Percentiles rank a stretch among this genome's conserved stretches.
Evolutionary conservation across 192 early-diverging fungal genomes (phyloP).

Genomic region (Irineochytrium annulatum): DNA sequence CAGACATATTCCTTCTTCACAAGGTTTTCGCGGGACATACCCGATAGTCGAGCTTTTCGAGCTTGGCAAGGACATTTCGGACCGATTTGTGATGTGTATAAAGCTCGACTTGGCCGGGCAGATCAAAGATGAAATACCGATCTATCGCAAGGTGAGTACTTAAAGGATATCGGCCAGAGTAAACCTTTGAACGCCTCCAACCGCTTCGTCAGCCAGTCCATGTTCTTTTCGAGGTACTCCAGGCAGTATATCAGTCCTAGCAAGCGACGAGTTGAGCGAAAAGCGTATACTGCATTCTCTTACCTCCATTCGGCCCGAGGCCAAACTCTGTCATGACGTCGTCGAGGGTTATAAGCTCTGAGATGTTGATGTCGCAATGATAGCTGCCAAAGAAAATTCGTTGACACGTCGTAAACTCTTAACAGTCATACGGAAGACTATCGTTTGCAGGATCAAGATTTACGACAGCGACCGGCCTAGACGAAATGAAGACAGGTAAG

Average conservation of each 20-base stretch:
- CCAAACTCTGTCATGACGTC: slow-evolving; percentile 49
- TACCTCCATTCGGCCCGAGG: slow-evolving; percentile 57
- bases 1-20: no score
- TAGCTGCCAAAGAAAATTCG: slow-evolving; percentile 21
- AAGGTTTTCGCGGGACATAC: slow-evolving; percentile 34
- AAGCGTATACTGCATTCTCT: no score
- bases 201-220: slow-evolving; percentile 50
- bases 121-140: slow-evolving; percentile 56
- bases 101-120: slow-evolving; percentile 60
- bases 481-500: neutral
- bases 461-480: slow-evolving; percentile 37
- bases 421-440: slow-evolving; percentile 34
- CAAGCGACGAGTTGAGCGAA: neutral
- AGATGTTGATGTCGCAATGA: slow-evolving; percentile 43
- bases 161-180: neutral
- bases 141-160: slow-evolving; percentile 14
- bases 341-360: slow-evolving; percentile 50
- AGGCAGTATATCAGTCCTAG: slow-evolving; percentile 54
- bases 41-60: slow-evolving; percentile 63
- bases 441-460: slow-evolving; percentile 66
- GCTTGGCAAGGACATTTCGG: slow-evolving; percentile 64
- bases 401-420: neutral
- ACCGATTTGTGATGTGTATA: slow-evolving; percentile 70
- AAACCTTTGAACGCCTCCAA: slow-evolving; percentile 39
- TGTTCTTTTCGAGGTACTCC: slow-evolving; percentile 59